These are phyloP conservation scores for Hamamelis virginiana DNA, from an alignment of 164 flowering plant genomes.

Conservation along the genomic window DNA sequence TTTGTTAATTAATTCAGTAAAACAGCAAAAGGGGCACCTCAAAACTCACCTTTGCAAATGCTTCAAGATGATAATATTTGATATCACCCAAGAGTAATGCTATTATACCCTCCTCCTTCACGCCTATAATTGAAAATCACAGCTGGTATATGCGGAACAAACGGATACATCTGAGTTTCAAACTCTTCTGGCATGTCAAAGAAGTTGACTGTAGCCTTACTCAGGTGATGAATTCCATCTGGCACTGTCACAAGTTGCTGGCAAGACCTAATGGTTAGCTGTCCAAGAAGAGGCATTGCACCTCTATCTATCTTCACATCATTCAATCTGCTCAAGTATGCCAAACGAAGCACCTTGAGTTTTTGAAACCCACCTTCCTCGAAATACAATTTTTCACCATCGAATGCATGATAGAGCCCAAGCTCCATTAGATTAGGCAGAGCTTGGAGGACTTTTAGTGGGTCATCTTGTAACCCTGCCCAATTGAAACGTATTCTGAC, in stretches of 20 bases:
- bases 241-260: constrained; percentile 3
- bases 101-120: too few relatives aligned
- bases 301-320: not conserved
- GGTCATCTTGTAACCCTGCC: not conserved
- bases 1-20: too few relatives aligned
- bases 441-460: constrained; percentile 4
- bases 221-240: constrained; percentile 4
- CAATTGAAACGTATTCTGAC: not conserved
- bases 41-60: too few relatives aligned
- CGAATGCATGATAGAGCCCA: not conserved
- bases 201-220: not conserved
- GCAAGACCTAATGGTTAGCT: not conserved
- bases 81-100: too few relatives aligned
- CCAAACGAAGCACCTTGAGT: constrained; percentile 8
- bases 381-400: constrained; percentile 1
- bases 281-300: constrained; percentile 7
- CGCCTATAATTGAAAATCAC: not conserved
- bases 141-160: not conserved
- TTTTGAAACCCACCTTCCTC: constrained; percentile 5
- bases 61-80: too few relatives aligned
- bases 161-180: not conserved
- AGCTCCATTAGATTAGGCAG: constrained; percentile 11
- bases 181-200: not conserved
- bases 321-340: not conserved
- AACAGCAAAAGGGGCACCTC: too few relatives aligned